Evolutionary conservation across 352 stramenopile species (phyloP), one percentile per base, ranked within the genome.

Genomic region (Globisporangium radiosum): DNA sequence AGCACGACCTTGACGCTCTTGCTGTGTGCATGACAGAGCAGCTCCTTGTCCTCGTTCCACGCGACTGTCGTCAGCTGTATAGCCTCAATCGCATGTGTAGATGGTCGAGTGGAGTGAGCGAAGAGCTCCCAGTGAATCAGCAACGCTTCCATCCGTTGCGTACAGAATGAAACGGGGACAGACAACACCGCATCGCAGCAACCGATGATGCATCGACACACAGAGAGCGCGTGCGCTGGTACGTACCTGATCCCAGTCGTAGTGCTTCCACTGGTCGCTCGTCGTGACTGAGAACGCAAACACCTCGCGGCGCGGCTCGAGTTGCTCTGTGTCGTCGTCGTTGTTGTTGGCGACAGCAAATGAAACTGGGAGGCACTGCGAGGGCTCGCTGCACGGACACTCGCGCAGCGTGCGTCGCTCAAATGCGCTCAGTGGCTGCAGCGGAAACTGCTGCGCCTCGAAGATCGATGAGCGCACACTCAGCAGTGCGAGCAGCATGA

Each of bases 1-100:
- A 90, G 66, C n/a, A 92, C 82, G 45, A 94, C 64, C 58, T 87
- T 88, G 53, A 91, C 82, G 25, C 76, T 76, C 40, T 87, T 85
- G 52, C 65, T 79, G 64, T 94, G 85, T 7, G 85, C 85, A 57
- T 91, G 75, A 43, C 85, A 94, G 8, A 94, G 71, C 60, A 94
- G 62, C 25, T 87, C 68, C 64, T 90, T 89, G 69, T 94, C 77
- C 42, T 84, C 69, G 37, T 94, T 92, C 85, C 85, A 94, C 38
- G 85, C 85, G 37, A 94, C 75, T 0, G 85, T 94, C 15, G 85
- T 94, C 36, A 92, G 63, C 69, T 87, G 40, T 17, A 9, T 38
- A 8, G 47, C 14, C 14, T 19, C 42, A 51, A 14, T 52, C 25
- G 25, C 25, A 33, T 3, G 13, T 43, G 1, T 7, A 45, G 11